Conservation (phyloP, 2,329 filamentous ascomycete genomes). For the Phaeophleospora eucalypticola region DNA sequence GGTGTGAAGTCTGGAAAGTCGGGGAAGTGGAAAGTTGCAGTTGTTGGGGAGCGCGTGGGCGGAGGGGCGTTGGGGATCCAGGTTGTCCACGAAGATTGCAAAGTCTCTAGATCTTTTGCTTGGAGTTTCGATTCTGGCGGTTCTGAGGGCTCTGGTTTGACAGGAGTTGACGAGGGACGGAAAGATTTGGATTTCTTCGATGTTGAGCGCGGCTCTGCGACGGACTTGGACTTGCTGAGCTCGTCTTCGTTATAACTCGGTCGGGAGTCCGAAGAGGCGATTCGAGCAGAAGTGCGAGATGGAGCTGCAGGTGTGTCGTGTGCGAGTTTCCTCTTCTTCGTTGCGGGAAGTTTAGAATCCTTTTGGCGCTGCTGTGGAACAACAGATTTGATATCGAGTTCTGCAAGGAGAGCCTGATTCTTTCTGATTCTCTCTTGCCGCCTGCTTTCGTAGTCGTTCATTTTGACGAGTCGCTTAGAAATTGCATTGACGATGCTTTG, state of each 20-base stretch:
- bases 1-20: constrained; percentile 45
- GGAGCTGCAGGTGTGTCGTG: constrained; percentile 30
- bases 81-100: constrained; percentile 40
- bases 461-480: constrained; percentile 12
- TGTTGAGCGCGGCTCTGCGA: constrained; percentile 24
- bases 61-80: constrained; percentile 41
- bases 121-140: constrained; percentile 22
- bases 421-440: constrained; percentile 48
- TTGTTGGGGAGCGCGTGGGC: constrained; percentile 40
- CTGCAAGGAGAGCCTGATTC: constrained; percentile 47
- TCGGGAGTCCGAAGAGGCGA: constrained; percentile 39
- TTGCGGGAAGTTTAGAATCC: constrained; percentile 21
- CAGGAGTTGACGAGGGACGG: not conserved
- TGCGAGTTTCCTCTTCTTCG: constrained; percentile 41
- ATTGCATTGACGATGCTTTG: not conserved
- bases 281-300: constrained; percentile 46
- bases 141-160: constrained; percentile 3
- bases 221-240: constrained; percentile 13
- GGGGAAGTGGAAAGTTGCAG: constrained; percentile 45
- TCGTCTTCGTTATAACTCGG: constrained; percentile 40
- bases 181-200: constrained; percentile 7
- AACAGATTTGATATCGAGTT: constrained; percentile 42
- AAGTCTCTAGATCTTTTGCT: constrained; percentile 30
- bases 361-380: constrained; percentile 15
- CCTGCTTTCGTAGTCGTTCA: constrained; percentile 45